Evolutionary conservation across 2,329 filamentous ascomycete species (phyloP).

Genomic region (Sclerotinia borealis): DNA sequence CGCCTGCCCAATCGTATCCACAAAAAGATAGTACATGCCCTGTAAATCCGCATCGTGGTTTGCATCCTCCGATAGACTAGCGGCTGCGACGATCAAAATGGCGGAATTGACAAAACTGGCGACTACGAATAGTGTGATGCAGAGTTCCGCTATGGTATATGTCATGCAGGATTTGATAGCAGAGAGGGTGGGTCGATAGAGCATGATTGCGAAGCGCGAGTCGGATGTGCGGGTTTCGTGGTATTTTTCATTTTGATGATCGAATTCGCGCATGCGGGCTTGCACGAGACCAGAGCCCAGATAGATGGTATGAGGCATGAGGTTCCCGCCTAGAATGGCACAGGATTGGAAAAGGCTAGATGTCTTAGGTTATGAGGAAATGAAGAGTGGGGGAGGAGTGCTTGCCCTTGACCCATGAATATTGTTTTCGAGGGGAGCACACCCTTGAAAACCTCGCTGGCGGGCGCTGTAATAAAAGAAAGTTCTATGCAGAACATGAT

Average conservation of each 20-base stretch:
- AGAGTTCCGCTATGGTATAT: constrained; percentile 64
- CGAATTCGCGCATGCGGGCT: constrained; percentile 57
- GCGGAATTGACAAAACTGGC: constrained; percentile 77
- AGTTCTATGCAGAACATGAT: constrained; percentile 64
- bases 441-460: constrained; percentile 54
- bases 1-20: constrained; percentile 56
- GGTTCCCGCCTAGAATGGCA: constrained; percentile 68
- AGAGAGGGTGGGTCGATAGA: constrained; percentile 63
- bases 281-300: constrained; percentile 66
- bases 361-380: not conserved
- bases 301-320: constrained; percentile 64
- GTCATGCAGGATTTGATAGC: constrained; percentile 67
- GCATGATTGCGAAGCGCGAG: constrained; percentile 36
- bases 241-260: constrained; percentile 49
- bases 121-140: constrained; percentile 68
- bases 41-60: constrained; percentile 70
- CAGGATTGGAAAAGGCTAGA: constrained; percentile 57
- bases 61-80: constrained; percentile 57
- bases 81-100: constrained; percentile 74
- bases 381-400: constrained; percentile 11
- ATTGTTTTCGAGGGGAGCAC: constrained; percentile 55
- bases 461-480: constrained; percentile 49
- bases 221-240: constrained; percentile 24
- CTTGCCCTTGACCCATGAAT: constrained; percentile 47
- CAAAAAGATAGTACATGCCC: constrained; percentile 68